Percentiles rank a stretch among this genome's conserved stretches.
Evolutionary conservation across 2,329 filamentous ascomycete species (phyloP).

Genomic region (Dactylellina haptotyla): DNA sequence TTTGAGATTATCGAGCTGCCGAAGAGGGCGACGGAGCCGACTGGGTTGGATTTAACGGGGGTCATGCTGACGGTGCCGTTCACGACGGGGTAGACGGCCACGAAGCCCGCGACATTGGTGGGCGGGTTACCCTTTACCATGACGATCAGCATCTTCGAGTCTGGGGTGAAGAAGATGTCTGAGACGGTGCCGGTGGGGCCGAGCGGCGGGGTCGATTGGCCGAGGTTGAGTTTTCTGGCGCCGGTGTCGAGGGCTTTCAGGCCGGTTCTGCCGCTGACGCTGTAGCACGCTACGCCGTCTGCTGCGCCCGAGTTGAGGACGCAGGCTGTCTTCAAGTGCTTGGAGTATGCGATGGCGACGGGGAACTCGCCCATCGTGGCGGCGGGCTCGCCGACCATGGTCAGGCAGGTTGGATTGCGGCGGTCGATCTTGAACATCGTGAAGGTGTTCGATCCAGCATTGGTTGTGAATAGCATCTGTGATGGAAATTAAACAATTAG

Average conservation of each 20-base stretch:
- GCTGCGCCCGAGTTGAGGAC: slow-evolving; percentile 64
- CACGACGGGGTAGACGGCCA: slow-evolving; percentile 65
- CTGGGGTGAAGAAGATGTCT: slow-evolving; percentile 70
- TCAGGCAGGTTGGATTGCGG: slow-evolving; percentile 64
- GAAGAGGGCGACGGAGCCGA: slow-evolving; percentile 70
- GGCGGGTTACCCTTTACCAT: slow-evolving; percentile 71
- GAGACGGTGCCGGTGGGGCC: slow-evolving; percentile 71
- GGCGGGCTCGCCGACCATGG: slow-evolving; percentile 63
- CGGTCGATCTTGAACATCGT: slow-evolving; percentile 65
- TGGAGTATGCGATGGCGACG: slow-evolving; percentile 66
- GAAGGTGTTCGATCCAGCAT: slow-evolving; percentile 67
- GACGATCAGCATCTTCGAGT: slow-evolving; percentile 66
- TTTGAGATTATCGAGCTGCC: slow-evolving; percentile 66
- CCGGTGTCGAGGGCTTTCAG: slow-evolving; percentile 63
- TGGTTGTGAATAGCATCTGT: slow-evolving; percentile 66
- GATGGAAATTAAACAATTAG: slow-evolving; percentile 7
- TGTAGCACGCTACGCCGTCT: slow-evolving; percentile 64
- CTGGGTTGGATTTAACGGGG: slow-evolving; percentile 56
- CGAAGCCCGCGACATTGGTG: slow-evolving; percentile 60
- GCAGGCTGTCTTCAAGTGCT: slow-evolving; percentile 62
- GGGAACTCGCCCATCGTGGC: slow-evolving; percentile 67
- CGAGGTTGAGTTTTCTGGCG: slow-evolving; percentile 66
- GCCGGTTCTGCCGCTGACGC: slow-evolving; percentile 61
- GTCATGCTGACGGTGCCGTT: slow-evolving; percentile 33
- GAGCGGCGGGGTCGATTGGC: slow-evolving; percentile 69